Base-by-base conservation (phyloP, 345 rosid genomes). In the Eucalyptus cloeziana region DNA sequence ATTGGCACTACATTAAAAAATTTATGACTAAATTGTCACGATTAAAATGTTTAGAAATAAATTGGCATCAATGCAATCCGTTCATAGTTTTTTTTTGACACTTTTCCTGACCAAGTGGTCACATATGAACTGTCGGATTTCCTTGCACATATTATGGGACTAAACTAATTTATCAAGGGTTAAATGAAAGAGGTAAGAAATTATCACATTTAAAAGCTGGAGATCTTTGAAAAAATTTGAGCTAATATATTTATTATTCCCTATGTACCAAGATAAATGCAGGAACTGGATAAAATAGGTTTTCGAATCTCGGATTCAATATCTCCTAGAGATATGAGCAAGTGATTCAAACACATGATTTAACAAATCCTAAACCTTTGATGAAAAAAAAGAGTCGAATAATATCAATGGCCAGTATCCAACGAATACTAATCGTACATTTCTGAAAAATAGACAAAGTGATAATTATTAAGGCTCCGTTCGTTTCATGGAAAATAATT, bases 21-120 rank as follows among this genome's bases (percentile, higher is more conserved):
- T 56, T 56, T 56, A 56, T 22, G 3, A 56, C 6, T 24, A 56
- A 56, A 4, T 56, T 56, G 6, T 22, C 3, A 4, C 1, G 3
- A 24, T 24, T 56, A 24, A 56, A 56, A 56, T 22, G 6, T 56
- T 56, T 24, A 56, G 12, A 25, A 56, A 24, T 56, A 56, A 24
- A 56, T 56, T 56, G 1, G 1, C 6, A 24, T 24, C 1, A 56
- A 25, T 24, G 3, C 30, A 56, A 10, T 4, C 10, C 1, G 1
- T 10, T 56, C 13, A 1, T 56, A 22, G 3, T 56, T 56, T 56
- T 56, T 49, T 43, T 43, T 43, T 40, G 40, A 24, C 62, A 24
- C 13, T 56, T 56, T 56, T 24, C 5, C 62, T 0, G 1, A 64
- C 37, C 71, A 64, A n/a, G 33, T n/a, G n/a, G 71, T 14, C 71